These are phyloP conservation scores for Penicillium sp. DNA, from an alignment of 2,329 filamentous ascomycete genomes.

Conservation along the genomic window DNA sequence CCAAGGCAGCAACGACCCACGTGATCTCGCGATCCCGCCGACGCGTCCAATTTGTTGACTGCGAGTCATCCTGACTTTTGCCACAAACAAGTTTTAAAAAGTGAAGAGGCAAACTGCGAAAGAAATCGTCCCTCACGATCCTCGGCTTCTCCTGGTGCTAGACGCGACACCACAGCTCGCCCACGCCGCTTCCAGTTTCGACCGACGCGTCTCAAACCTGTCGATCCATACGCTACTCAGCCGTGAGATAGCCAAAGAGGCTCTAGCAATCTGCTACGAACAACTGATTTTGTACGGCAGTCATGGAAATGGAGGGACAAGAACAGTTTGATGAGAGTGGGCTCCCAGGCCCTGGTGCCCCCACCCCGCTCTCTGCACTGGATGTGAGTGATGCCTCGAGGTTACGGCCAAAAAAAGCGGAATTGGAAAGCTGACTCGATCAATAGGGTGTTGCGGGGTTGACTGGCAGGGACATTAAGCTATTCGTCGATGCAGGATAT, in stretches of 20 bases:
- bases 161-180: neutral
- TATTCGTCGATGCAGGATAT: conserved; percentile 87
- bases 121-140: neutral
- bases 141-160: no score
- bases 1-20: conserved; percentile 24
- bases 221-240: neutral
- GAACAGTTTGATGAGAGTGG: conserved; percentile 73
- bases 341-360: conserved; percentile 83
- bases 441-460: conserved; percentile 80
- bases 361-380: conserved; percentile 79
- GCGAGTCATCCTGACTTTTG: conserved; percentile 17
- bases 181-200: neutral
- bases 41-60: conserved; percentile 32
- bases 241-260: neutral
- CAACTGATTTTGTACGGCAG: conserved; percentile 20
- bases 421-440: conserved; percentile 10
- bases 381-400: conserved; percentile 62
- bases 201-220: conserved; percentile 3
- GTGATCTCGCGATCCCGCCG: conserved; percentile 39
- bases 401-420: neutral
- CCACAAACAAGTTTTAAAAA: conserved; percentile 16
- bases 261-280: no score
- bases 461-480: conserved; percentile 92
- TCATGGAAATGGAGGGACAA: conserved; percentile 65
- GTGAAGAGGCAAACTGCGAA: neutral